Evolutionary conservation across 2,329 filamentous ascomycete genomes (phyloP), one percentile per base, ranked within the genome.

Genomic region (Aspergillus oerlinghausenensis): DNA sequence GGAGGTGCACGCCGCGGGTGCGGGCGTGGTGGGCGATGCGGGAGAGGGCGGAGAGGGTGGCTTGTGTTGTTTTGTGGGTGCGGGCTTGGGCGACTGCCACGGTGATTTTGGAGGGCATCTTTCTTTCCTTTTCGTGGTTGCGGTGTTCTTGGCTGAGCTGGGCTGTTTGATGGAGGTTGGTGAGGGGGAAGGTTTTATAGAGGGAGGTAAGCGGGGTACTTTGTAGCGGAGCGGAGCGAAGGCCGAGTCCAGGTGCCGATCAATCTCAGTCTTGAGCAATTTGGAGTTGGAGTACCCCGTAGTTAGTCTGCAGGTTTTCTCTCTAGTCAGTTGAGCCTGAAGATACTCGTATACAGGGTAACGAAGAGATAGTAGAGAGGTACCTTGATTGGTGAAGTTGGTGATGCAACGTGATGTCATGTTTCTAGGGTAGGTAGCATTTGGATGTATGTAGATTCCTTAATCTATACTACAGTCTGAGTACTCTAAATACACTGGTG

Each of bases 41-140:
- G 66, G 86, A 80, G 51, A 96, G 82, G 38, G 87, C 82, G 6
- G 74, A 67, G 55, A 96, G 82, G 1, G 91, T 95, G 35, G 82
- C 77, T 25, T 75, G 26, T 17, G 72, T 67, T 3, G 70, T 70
- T 38, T 70, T 60, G 21, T 72, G 74, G 11, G 78, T 80, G 62
- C 75, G 75, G 49, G 76, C 74, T 65, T 80, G 78, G 32, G 76
- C 74, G 56, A 80, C 74, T n/a, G 73, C 76, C 47, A 79, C 70
- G 5, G 69, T 79, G 54, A 79, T 68, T 23, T 65, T 69, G 60
- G 73, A 67, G 11, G 74, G 67, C 76, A 77, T 78, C 26, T 43
- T 66, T 10, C 8, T 10, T 29, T 29, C 9, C 28, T 29, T 29
- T 29, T 10, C 2, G 10, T 29, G 21, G 11, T 11, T 11, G 29